phyloP scores from a whole-genome alignment of 192 early-diverging fungal species.

The Dissophora ornata region DNA sequence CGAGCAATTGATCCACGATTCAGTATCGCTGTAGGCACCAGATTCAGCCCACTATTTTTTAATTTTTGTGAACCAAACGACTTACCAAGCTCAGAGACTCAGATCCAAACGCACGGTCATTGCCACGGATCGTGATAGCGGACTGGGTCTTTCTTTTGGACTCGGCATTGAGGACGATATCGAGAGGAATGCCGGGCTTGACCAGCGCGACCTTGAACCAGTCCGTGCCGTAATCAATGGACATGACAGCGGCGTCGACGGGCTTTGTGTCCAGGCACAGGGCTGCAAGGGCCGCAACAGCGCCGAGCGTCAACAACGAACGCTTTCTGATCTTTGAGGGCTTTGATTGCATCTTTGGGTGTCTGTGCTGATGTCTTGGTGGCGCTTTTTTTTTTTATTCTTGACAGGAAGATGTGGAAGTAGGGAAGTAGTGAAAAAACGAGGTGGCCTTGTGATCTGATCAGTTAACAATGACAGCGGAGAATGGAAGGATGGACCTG shows the following conservation, averaged over 20 bases:
- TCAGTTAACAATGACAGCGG: too few species aligned
- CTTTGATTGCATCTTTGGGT: slow-evolving; percentile 3
- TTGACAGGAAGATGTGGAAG: not conserved
- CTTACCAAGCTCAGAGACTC: slow-evolving; percentile 82
- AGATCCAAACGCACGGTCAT: slow-evolving; percentile 88
- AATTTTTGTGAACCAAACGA: not conserved
- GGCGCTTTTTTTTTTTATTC: not conserved
- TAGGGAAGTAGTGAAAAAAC: not conserved
- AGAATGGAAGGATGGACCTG: too few species aligned
- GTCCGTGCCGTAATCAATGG: slow-evolving; percentile 96
- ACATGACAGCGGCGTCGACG: slow-evolving; percentile 81
- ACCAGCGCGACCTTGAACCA: slow-evolving; percentile 98
- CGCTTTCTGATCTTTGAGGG: slow-evolving; percentile 42
- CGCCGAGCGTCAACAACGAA: slow-evolving; percentile 41
- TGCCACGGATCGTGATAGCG: slow-evolving; percentile 80
- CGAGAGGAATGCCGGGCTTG: slow-evolving; percentile 88
- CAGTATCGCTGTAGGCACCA: too few species aligned
- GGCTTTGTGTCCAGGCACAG: slow-evolving; percentile 37
- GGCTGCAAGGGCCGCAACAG: slow-evolving; percentile 46
- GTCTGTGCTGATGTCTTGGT: too few species aligned
- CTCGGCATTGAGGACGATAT: slow-evolving; percentile 96
- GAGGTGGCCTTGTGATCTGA: too few species aligned
- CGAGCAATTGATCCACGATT: not conserved
- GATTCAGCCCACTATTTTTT: not conserved
- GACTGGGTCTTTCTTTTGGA: slow-evolving; percentile 95